A percentile compares a stretch with the other conserved stretches of the same genome.
Conservation (phyloP, 768 basidiomycete species). For the Lactifluus piperatus region DNA sequence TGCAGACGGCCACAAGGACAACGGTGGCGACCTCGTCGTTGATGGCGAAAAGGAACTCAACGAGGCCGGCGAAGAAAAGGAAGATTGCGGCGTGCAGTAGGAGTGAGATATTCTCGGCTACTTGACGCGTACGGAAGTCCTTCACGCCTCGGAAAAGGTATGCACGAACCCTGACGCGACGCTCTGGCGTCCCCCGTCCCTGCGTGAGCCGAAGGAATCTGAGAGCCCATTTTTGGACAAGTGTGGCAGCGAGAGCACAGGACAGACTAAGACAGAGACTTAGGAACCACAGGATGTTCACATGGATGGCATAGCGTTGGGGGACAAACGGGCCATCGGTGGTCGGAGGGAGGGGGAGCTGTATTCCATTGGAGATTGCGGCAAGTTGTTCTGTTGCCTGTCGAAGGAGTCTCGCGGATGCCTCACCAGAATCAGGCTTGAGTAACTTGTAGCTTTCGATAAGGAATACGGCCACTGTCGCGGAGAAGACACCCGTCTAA, state of each 20-base stretch:
- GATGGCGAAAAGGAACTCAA: constrained; percentile 1
- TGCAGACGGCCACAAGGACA: background rate
- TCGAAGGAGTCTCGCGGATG: too few relatives aligned
- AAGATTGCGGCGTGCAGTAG: background rate
- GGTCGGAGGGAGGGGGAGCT: background rate
- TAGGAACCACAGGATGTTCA: constrained; percentile 19
- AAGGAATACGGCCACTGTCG: too few relatives aligned
- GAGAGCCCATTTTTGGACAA: constrained; percentile 14
- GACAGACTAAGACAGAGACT: constrained; percentile 12
- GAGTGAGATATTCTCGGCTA: background rate
- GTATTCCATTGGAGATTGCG: constrained; percentile 7
- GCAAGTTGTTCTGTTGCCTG: too few relatives aligned
- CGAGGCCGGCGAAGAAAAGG: background rate
- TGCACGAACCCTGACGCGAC: constrained; percentile 8
- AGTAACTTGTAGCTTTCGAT: too few relatives aligned
- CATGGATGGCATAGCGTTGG: background rate
- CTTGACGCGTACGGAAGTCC: background rate
- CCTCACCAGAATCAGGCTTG: too few relatives aligned
- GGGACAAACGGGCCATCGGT: background rate
- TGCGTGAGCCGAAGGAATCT: constrained; percentile 8
- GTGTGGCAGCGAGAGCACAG: constrained; percentile 8
- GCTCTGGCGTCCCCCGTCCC: background rate
- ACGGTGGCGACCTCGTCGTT: background rate
- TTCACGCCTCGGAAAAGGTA: constrained; percentile 1
- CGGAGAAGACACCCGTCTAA: too few relatives aligned